Evolutionary conservation across 768 basidiomycete species (phyloP), one percentile per base, ranked within the genome.

Genomic region (Boletellus sp.): DNA sequence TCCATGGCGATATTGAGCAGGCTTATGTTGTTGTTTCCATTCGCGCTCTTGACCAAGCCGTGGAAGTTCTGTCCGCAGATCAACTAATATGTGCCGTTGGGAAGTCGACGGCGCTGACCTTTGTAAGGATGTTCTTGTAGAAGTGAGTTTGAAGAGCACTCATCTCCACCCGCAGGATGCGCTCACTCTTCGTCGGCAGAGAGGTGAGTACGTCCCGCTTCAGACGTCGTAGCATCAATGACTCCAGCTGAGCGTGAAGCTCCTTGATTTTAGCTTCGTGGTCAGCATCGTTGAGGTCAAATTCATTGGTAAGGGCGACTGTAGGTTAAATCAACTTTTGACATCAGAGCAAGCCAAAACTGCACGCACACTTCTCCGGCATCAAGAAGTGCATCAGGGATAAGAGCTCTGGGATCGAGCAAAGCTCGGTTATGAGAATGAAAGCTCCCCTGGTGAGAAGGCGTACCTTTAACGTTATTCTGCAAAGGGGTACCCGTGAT

Each of bases 1-100:
- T 98, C 96, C 94, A 99, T 96, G 1, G 95, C 95, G 47, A 99
- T 95, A 66, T 99, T 99, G 65, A 99, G 81, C 64, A 99, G 72
- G 66, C 90, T 97, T 69, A 94, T 95, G 67, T 91, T 94, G 70
- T 84, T 83, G 64, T 88, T 87, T 42, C 86, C 91, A 60, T 88
- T 84, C 7, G 90, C 86, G 58, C 90, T 90, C 75, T 94, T 94
- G 56, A 90, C 79, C 39, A 99, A 76, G 17, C 87, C 96, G 60
- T 85, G 80, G 68, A 95, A 99, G 69, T 99, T 99, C 90, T 94
- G 57, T 42, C 20, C 22, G 50, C 7, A 19, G 51, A 23, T 28
- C 53, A 36, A 46, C 55, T 42, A 47, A 45, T 6, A 42, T 33
- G 38, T 33, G 31, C 6, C 38, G 12, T 20, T 41, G 15, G 17